Evolutionary conservation across 2,329 filamentous ascomycete species (phyloP).

Genomic region (Ilyonectria robusta): DNA sequence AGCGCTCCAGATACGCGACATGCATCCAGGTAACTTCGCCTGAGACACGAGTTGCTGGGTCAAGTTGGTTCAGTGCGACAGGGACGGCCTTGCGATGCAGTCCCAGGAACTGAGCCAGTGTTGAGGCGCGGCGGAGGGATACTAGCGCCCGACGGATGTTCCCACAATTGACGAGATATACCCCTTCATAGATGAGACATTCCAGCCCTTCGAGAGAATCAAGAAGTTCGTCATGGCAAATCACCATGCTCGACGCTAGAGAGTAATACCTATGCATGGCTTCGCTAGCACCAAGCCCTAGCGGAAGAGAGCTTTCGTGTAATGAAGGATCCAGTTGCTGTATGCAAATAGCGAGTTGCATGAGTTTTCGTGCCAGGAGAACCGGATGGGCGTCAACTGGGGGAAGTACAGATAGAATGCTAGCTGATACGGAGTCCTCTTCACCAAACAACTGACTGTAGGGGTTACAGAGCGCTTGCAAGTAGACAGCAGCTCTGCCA

Average conservation of each 20-base stretch:
- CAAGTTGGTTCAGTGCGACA: conserved; percentile 4
- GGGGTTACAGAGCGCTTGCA: conserved; percentile 10
- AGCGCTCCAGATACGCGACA: conserved; percentile 9
- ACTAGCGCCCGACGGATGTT: conserved; percentile 4
- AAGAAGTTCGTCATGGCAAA: conserved; percentile 12
- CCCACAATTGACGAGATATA: conserved; percentile 9
- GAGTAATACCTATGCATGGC: conserved; percentile 1
- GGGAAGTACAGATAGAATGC: conserved; percentile 1
- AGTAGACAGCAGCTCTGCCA: conserved; percentile 6
- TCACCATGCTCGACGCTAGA: conserved; percentile 7
- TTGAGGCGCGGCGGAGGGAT: conserved; percentile 5
- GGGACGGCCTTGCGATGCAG: background rate
- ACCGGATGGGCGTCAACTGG: background rate
- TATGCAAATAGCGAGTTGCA: background rate
- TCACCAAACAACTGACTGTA: conserved; percentile 9
- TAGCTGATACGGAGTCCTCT: background rate
- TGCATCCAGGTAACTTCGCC: background rate
- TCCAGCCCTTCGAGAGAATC: conserved; percentile 9
- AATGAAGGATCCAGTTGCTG: conserved; percentile 13
- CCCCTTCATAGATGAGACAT: conserved; percentile 11
- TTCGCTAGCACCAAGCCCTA: background rate
- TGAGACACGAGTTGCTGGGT: conserved; percentile 2
- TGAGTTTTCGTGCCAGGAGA: conserved; percentile 4
- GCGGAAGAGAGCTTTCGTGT: background rate
- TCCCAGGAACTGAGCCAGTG: conserved; percentile 14